These are phyloP conservation scores for Penicillium simplicissimum DNA, from an alignment of 495 filamentous ascomycete genomes.

Conservation along the genomic window DNA sequence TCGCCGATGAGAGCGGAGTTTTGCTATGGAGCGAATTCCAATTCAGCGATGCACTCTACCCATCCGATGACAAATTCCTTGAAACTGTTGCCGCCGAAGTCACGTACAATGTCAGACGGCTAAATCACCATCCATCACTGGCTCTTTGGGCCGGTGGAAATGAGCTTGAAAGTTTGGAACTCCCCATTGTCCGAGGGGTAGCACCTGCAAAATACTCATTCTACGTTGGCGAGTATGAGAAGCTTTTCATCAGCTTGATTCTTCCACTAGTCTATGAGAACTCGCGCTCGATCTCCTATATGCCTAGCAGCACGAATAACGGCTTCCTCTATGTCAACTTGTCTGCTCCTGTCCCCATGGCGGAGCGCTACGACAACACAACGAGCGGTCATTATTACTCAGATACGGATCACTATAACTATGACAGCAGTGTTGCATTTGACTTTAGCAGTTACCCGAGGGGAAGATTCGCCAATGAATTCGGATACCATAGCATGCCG, in stretches of 20 bases:
- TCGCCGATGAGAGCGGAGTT: slow-evolving; percentile 65
- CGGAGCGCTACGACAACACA: slow-evolving; percentile 60
- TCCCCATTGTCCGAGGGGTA: slow-evolving; percentile 43
- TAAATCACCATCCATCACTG: slow-evolving; percentile 69
- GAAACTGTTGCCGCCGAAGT: slow-evolving; percentile 61
- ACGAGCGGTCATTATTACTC: slow-evolving; percentile 61
- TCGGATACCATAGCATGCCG: slow-evolving; percentile 69
- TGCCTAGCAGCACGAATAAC: slow-evolving; percentile 66
- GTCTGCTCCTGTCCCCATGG: slow-evolving; percentile 56
- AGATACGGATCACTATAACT: slow-evolving; percentile 72
- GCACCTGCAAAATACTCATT: slow-evolving; percentile 48
- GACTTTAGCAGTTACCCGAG: slow-evolving; percentile 58
- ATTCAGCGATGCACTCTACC: slow-evolving; percentile 66
- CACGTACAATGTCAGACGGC: slow-evolving; percentile 60
- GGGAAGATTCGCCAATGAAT: slow-evolving; percentile 67
- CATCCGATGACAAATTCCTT: slow-evolving; percentile 55
- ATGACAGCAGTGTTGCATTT: slow-evolving; percentile 56
- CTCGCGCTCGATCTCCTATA: slow-evolving; percentile 65
- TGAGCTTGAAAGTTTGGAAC: slow-evolving; percentile 61
- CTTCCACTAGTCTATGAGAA: slow-evolving; percentile 64
- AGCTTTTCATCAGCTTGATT: slow-evolving; percentile 61
- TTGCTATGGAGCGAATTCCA: slow-evolving; percentile 70
- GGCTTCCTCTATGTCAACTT: slow-evolving; percentile 62
- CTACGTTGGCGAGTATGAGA: slow-evolving; percentile 59
- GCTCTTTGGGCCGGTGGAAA: slow-evolving; percentile 69